Evolutionary conservation across 192 early-diverging fungal genomes (phyloP).

Genomic region (Coemansia sp.): DNA sequence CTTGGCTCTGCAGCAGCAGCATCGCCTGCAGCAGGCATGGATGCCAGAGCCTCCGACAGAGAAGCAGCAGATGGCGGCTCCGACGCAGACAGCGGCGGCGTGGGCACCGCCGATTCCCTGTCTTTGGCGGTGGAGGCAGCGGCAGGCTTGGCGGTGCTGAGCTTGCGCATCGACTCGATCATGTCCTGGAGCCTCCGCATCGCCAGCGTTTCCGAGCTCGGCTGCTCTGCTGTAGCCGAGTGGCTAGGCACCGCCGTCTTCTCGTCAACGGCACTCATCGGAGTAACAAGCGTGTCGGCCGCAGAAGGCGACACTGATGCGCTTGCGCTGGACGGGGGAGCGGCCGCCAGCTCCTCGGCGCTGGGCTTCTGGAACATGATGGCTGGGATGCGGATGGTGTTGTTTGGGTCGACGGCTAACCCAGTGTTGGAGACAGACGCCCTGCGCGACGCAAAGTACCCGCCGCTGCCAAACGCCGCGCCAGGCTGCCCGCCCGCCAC

Average conservation of each 20-base stretch:
- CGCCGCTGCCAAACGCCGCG: conserved; percentile 31
- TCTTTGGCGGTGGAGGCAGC: neutral
- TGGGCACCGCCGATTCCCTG: neutral
- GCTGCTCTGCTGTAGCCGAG: neutral
- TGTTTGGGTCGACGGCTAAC: conserved; percentile 44
- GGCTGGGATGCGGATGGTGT: conserved; percentile 50
- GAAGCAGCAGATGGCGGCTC: neutral
- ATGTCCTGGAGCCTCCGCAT: conserved; percentile 51
- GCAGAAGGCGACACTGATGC: neutral
- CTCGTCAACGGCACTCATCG: conserved; percentile 4
- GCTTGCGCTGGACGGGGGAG: neutral
- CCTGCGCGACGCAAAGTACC: conserved; percentile 51
- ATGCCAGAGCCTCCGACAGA: neutral
- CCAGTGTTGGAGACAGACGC: conserved; percentile 45
- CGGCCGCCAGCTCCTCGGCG: conserved; percentile 1
- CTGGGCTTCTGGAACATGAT: conserved; percentile 47
- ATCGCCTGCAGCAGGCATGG: neutral
- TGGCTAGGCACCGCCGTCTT: neutral
- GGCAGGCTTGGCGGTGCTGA: conserved; percentile 8
- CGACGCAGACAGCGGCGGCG: conserved; percentile 1
- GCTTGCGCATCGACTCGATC: conserved; percentile 46
- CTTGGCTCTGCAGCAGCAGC: neutral
- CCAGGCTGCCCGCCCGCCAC: conserved; percentile 16
- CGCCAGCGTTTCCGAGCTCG: conserved; percentile 22
- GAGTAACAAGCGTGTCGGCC: conserved; percentile 1